Evolutionary conservation across 2,329 filamentous ascomycete species (phyloP), one percentile per base, ranked within the genome.

Genomic region (Cladosporium sp.): DNA sequence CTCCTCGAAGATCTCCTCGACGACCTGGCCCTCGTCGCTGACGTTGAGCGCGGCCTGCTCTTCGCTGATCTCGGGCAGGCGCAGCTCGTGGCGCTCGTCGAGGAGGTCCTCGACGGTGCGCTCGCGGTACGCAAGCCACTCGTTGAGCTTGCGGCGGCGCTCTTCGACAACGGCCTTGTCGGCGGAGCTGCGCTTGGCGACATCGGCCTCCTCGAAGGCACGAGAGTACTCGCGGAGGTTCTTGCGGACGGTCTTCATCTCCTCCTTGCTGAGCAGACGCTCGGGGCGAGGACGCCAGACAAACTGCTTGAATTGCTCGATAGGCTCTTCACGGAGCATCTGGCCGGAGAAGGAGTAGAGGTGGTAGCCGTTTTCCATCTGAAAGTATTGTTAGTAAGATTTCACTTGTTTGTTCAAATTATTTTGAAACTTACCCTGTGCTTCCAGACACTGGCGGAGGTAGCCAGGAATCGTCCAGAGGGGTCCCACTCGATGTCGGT

Each of bases 341-440:
- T 89, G 88, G 64, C 94, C 95, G 74, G 87, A 89, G 84, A 99
- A 99, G 74, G 96, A 92, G 83, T 97, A 97, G 62, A 99, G 80
- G 75, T 97, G 93, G 82, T 96, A 99, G 64, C 94, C 94, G 74
- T 97, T 99, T 82, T 99, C 94, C 91, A 97, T 96, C 90, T 96
- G 71, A 51, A 36, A 36, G 30, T 12, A 28, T 34, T 47, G 49
- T 65, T 60, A 69, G 60, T 47, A 39, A 50, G 50, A 12, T 20
- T 15, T n/a, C 22, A 40, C 11, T 7, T 14, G 14, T 5, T 14
- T 30, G 43, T 25, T 51, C 37, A 12, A 40, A 12, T 34, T 8
- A 8, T 5, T 12, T 1, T 37, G 11, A 45, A 37, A 79, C 90
- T 81, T 88, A 96, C 92, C 67, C 88, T 83, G 76, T 97, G 93